Base-by-base conservation (phyloP, 2,329 filamentous ascomycete species). In the Pezicula radicicola region DNA sequence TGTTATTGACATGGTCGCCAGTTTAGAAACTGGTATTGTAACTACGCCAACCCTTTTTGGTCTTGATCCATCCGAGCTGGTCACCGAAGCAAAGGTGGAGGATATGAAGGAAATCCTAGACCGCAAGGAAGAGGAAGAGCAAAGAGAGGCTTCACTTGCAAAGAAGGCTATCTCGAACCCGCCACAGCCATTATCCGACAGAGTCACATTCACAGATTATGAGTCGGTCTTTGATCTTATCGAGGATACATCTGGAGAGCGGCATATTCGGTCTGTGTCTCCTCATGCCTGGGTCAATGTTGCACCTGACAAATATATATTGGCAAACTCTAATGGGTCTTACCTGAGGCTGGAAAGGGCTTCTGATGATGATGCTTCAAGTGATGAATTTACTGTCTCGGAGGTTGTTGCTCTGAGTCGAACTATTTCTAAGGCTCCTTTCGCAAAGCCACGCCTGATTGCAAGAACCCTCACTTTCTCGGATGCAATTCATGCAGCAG, bases 1-100 rank as follows among this genome's bases (percentile, higher is more conserved):
- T 67, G 78, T 99, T 54, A 95, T 99, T 63, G 94, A 99, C 69
- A 91, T 99, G 84, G 94, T 97, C 0, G 88, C 92, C 0, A 91
- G 85, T 36, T 74, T 97, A 19, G 84, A 85, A 48, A 88, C 85
- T 0, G 94, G 94, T 4, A 89, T 99, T 48, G 81, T 96, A 3
- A 95, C 91, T 0, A 91, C 90, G 0, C 93, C 94, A 0, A 97
- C 94, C 0, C 75, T 99, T 2, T 97, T 97, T 61, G 94, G 94
- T 1, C 82, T 99, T 7, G 89, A 97, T 66, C 93, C 94, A 1
- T 78, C 81, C 27, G 86, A 93, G 64, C 63, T 97, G 3, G 75
- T 97, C 3, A 74, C 87, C 19, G 77, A 80, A n/a, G 83, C 83
- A 5, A 83, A 81, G 9, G 75, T 82, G 6, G 73, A 81, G 16